phyloP scores from a whole-genome alignment of 192 early-diverging fungal genomes.

The Coemansia sp. region DNA sequence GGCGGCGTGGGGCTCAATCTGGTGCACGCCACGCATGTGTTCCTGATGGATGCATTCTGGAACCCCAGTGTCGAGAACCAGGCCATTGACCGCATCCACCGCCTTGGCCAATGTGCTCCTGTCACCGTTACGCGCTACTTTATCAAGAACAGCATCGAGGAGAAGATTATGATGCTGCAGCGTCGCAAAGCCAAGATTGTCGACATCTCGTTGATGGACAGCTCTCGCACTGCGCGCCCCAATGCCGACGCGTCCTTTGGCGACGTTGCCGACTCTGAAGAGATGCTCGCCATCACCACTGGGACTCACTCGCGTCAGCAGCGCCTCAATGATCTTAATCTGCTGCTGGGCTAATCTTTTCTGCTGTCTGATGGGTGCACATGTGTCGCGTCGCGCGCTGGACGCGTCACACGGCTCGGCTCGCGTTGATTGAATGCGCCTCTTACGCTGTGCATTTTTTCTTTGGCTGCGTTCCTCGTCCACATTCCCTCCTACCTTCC shows the following conservation, averaged over 20 bases:
- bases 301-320: slow-evolving; percentile 51
- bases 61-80: slow-evolving; percentile 76
- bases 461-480: background rate
- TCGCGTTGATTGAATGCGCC: slow-evolving; percentile 3
- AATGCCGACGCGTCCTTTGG: slow-evolving; percentile 3
- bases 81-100: slow-evolving; percentile 80
- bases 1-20: slow-evolving; percentile 75
- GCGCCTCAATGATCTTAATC: slow-evolving; percentile 46
- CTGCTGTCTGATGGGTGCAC: background rate
- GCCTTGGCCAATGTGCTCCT: slow-evolving; percentile 67
- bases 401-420: background rate
- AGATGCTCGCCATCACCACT: slow-evolving; percentile 25
- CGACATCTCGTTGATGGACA: slow-evolving; percentile 55
- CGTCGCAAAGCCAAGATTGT: slow-evolving; percentile 66
- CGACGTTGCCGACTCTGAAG: slow-evolving; percentile 13
- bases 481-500: background rate
- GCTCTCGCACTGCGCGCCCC: slow-evolving; percentile 19
- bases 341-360: slow-evolving; percentile 29
- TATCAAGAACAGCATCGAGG: slow-evolving; percentile 75
- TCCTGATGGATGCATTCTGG: slow-evolving; percentile 78
- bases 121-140: slow-evolving; percentile 70
- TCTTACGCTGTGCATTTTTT: background rate
- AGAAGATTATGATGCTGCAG: slow-evolving; percentile 82
- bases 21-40: slow-evolving; percentile 70
- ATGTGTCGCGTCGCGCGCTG: background rate